Percentiles rank a stretch among this genome's conserved stretches.
Evolutionary conservation across 208 protist species (phyloP).

Genomic region (Porcisia hertigi): DNA sequence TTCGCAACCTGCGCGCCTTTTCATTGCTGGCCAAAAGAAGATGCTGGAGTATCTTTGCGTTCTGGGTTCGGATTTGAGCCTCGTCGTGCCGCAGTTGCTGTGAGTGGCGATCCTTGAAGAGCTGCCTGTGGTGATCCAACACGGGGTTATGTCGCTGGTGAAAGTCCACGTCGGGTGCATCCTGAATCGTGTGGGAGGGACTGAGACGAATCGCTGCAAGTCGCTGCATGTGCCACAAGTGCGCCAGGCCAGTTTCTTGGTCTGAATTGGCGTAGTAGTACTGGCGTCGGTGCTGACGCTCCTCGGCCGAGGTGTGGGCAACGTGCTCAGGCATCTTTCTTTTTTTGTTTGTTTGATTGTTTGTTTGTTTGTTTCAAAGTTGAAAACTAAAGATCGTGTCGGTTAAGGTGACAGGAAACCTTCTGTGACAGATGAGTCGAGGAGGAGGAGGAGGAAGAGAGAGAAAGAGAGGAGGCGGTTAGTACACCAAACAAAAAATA

Average conservation of each 20-base stretch:
- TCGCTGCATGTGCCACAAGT: constrained; percentile 70
- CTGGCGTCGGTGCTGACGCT: constrained; percentile 41
- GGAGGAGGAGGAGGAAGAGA: too few relatives aligned
- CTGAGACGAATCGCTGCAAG: constrained; percentile 51
- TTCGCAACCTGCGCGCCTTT: constrained; percentile 27
- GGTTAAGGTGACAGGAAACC: not conserved
- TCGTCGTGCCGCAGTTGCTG: constrained; percentile 48
- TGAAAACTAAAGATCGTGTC: not conserved
- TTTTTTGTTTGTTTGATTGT: too few relatives aligned
- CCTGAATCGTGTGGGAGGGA: constrained; percentile 43
- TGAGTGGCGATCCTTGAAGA: constrained; percentile 37
- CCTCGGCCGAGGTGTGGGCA: constrained; percentile 31
- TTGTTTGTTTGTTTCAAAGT: too few relatives aligned
- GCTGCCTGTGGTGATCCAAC: constrained; percentile 18
- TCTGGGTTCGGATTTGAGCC: constrained; percentile 35
- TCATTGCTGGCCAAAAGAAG: constrained; percentile 42
- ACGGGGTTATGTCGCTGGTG: constrained; percentile 29
- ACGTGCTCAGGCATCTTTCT: constrained; percentile 17
- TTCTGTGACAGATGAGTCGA: not conserved
- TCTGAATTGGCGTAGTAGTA: constrained; percentile 46
- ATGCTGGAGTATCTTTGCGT: constrained; percentile 33
- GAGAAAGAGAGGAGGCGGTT: too few relatives aligned
- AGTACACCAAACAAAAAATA: too few relatives aligned
- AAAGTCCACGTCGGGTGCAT: constrained; percentile 59
- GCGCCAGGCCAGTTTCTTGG: constrained; percentile 49